Conservation (phyloP, 305 asterid species). For the Fraxinus ornus region DNA sequence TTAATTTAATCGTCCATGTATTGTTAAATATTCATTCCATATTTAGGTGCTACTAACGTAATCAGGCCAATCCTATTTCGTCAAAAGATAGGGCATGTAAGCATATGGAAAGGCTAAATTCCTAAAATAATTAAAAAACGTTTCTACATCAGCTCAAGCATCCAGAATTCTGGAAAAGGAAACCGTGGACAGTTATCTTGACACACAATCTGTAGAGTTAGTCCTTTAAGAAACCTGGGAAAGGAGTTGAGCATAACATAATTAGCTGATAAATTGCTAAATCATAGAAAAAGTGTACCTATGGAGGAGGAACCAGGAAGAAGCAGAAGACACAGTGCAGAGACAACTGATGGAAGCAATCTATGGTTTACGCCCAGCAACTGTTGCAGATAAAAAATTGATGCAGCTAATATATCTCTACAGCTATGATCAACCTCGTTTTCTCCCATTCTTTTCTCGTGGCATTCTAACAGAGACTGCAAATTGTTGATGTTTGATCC, state of each 20-base stretch:
- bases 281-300: conserved; percentile 44
- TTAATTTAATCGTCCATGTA: background rate
- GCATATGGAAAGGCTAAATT: background rate
- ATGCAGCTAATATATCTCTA: conserved; percentile 50
- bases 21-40: background rate
- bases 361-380: conserved; percentile 43
- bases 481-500: conserved; percentile 36
- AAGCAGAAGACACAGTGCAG: conserved; percentile 71
- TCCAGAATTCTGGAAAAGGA: background rate
- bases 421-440: conserved; percentile 26
- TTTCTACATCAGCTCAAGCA: background rate
- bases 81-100: background rate
- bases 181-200: background rate
- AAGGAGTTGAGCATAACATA: background rate
- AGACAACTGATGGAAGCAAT: conserved; percentile 69
- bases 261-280: background rate
- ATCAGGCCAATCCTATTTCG: background rate
- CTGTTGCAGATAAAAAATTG: conserved; percentile 71
- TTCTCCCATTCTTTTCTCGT: conserved; percentile 30
- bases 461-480: conserved; percentile 50
- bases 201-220: background rate
- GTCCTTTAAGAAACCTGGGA: background rate
- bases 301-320: conserved; percentile 36
- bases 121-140: background rate
- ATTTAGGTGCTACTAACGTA: background rate